A percentile compares a stretch with the other conserved stretches of the same genome.
Conservation (phyloP, 2,329 filamentous ascomycete species). For the Mollisiaceae sp. region DNA sequence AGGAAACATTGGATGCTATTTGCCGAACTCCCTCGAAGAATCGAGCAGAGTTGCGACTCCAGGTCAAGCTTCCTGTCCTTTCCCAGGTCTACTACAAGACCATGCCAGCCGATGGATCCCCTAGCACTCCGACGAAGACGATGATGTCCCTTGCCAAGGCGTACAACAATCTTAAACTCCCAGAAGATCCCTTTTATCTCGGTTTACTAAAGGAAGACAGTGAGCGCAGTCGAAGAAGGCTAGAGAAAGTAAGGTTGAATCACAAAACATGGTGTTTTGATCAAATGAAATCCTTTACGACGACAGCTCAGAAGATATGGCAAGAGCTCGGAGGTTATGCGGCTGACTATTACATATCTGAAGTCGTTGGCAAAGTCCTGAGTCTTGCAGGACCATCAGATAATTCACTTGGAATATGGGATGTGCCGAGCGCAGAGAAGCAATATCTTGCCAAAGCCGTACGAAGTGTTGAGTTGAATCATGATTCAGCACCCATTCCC, state of each 20-base stretch:
- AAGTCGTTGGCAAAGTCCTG: conserved; percentile 52
- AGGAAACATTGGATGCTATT: conserved; percentile 61
- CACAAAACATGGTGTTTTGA: conserved; percentile 57
- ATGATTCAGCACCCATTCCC: conserved; percentile 34
- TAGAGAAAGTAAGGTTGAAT: conserved; percentile 49
- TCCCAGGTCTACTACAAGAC: conserved; percentile 30
- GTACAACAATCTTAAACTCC: conserved; percentile 56
- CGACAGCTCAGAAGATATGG: conserved; percentile 56
- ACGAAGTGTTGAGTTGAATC: conserved; percentile 42
- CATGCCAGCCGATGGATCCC: background rate
- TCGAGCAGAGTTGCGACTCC: conserved; percentile 51
- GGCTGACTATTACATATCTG: conserved; percentile 66
- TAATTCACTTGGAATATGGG: conserved; percentile 48
- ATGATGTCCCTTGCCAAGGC: conserved; percentile 32
- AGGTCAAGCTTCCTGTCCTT: conserved; percentile 38
- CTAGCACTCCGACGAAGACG: conserved; percentile 23
- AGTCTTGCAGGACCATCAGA: conserved; percentile 46
- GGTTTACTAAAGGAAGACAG: conserved; percentile 50
- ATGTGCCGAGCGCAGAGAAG: conserved; percentile 52
- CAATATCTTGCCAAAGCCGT: conserved; percentile 59
- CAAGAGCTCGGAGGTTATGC: conserved; percentile 71
- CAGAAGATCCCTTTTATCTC: conserved; percentile 64
- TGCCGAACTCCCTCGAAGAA: conserved; percentile 60
- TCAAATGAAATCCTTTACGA: conserved; percentile 61
- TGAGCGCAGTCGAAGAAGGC: conserved; percentile 46